phyloP scores from a whole-genome alignment of 192 early-diverging fungal species.

The Nowakowskiella sp. region DNA sequence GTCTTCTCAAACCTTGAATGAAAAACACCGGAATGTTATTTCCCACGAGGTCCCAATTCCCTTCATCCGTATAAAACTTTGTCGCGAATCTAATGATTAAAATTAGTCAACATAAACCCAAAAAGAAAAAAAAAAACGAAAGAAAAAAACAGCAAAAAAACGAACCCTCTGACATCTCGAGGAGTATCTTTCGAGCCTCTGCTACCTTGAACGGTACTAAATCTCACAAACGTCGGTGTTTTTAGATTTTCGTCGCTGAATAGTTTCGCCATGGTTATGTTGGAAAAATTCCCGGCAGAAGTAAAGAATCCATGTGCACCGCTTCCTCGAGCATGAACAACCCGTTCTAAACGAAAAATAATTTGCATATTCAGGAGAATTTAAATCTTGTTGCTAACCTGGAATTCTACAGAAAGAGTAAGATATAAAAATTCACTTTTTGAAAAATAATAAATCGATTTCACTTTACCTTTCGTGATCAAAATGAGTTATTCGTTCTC shows the following conservation, averaged over 20 bases:
- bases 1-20: constrained; percentile 73
- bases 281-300: constrained; percentile 60
- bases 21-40: constrained; percentile 83
- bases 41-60: constrained; percentile 81
- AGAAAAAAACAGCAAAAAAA: too few species aligned
- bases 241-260: constrained; percentile 62
- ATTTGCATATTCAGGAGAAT: too few species aligned
- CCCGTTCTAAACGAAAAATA: too few species aligned
- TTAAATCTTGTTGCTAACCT: too few species aligned
- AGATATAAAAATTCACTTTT: too few species aligned
- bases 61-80: constrained; percentile 23
- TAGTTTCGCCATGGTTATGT: constrained; percentile 66
- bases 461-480: too few species aligned
- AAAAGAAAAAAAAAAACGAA: too few species aligned
- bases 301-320: constrained; percentile 82
- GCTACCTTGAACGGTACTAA: constrained; percentile 74
- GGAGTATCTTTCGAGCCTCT: constrained; percentile 66
- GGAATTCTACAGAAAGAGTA: too few species aligned
- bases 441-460: too few species aligned
- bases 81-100: constrained; percentile 20
- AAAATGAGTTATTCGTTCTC: too few species aligned
- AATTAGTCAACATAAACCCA: too few species aligned
- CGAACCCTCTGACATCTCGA: constrained; percentile 75
- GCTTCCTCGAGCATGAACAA: constrained; percentile 80
- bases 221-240: constrained; percentile 72